Conservation (phyloP, 306 rosid genomes). For the Calophaca sinica region DNA sequence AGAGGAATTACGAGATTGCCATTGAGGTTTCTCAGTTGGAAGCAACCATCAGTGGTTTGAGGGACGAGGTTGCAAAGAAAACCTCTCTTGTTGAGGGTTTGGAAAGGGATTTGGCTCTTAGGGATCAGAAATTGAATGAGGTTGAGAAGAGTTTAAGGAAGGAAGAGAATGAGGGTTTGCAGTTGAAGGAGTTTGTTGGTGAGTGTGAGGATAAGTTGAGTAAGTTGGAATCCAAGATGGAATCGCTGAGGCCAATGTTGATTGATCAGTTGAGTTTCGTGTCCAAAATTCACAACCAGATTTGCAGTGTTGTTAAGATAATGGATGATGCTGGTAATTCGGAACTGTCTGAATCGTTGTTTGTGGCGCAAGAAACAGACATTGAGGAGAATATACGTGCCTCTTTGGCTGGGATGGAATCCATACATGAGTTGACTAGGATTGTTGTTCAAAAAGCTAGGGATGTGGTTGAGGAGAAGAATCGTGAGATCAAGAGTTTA, state of each 20-base stretch:
- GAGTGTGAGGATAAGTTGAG: slow-evolving; percentile 78
- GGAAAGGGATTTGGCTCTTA: slow-evolving; percentile 66
- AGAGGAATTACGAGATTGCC: slow-evolving; percentile 94
- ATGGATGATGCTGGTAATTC: slow-evolving; percentile 60
- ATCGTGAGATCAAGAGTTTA: slow-evolving; percentile 63
- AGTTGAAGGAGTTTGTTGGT: slow-evolving; percentile 64
- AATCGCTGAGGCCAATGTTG: slow-evolving; percentile 73
- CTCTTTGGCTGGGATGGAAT: slow-evolving; percentile 94
- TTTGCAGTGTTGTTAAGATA: slow-evolving; percentile 66
- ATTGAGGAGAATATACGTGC: slow-evolving; percentile 87
- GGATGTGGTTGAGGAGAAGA: slow-evolving; percentile 73
- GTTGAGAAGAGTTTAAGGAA: slow-evolving; percentile 58
- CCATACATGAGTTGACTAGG: slow-evolving; percentile 70
- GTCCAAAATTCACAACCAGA: slow-evolving; percentile 77
- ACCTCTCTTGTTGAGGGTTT: slow-evolving; percentile 60
- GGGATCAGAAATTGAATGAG: slow-evolving; percentile 66
- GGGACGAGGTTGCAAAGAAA: slow-evolving; percentile 80
- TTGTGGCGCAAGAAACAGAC: slow-evolving; percentile 90
- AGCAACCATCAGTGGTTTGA: slow-evolving; percentile 78
- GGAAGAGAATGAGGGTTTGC: slow-evolving; percentile 62
- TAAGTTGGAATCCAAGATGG: slow-evolving; percentile 59
- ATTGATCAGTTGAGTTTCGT: slow-evolving; percentile 82
- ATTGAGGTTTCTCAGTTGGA: slow-evolving; percentile 97
- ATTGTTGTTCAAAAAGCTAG: slow-evolving; percentile 68
- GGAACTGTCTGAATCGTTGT: slow-evolving; percentile 83